Percentiles rank a stretch among this genome's conserved stretches.
phyloP scores from a whole-genome alignment of 371 early-diverging fungal genomes.

The Capillidium rhysosporum region DNA sequence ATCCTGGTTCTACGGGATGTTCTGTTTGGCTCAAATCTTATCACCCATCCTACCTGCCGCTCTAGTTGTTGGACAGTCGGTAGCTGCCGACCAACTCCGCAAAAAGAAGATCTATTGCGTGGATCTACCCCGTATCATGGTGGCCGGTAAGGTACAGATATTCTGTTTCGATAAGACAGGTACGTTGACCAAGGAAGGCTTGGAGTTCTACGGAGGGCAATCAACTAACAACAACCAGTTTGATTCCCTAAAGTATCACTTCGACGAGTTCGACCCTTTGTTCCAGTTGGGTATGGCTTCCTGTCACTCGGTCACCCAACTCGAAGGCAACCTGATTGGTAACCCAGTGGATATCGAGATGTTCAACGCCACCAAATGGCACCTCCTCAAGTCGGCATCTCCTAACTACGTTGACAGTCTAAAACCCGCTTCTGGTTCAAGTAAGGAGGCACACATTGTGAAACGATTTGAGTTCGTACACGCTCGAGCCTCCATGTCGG shows the following conservation, averaged over 20 bases:
- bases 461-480: constrained; percentile 78
- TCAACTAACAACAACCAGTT: not conserved
- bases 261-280: not conserved
- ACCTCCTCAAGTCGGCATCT: not conserved
- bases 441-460: constrained; percentile 23
- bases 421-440: constrained; percentile 12
- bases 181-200: constrained; percentile 32
- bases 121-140: constrained; percentile 54
- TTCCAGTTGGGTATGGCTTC: constrained; percentile 22
- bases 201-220: constrained; percentile 6
- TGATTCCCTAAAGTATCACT: not conserved
- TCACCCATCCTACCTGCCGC: constrained; percentile 48
- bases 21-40: constrained; percentile 47
- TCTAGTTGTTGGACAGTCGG: constrained; percentile 73
- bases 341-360: constrained; percentile 89
- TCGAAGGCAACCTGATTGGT: constrained; percentile 53
- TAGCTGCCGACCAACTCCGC: constrained; percentile 48
- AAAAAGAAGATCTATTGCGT: constrained; percentile 42
- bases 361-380: constrained; percentile 50
- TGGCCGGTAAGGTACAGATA: constrained; percentile 43
- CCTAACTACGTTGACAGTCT: constrained; percentile 22
- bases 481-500: constrained; percentile 66
- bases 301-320: constrained; percentile 61
- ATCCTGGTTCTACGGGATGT: constrained; percentile 45
- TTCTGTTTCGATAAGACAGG: constrained; percentile 88